A percentile compares a stretch with the other conserved stretches of the same genome.
Evolutionary conservation across 345 rosid species (phyloP).

Genomic region (thale cress (Arabidopsis thaliana)): TAIR10.1 NC_003070.9:19118501-19119000

Average conservation of each 20-base stretch:
- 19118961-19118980: slow-evolving; percentile 51
- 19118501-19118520: slow-evolving; percentile 85
- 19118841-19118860: slow-evolving; percentile 55
- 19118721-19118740: slow-evolving; percentile 36
- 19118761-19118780: background rate
- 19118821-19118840: slow-evolving; percentile 4
- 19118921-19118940: slow-evolving; percentile 76
- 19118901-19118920: slow-evolving; percentile 92
- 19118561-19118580: slow-evolving; percentile 69
- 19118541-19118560: slow-evolving; percentile 97
- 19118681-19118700: slow-evolving; percentile 12
- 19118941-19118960: slow-evolving; percentile 38
- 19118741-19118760: slow-evolving; percentile 38
- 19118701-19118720: background rate
- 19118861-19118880: slow-evolving; percentile 98
- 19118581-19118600: slow-evolving; percentile 64
- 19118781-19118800: slow-evolving; percentile 7
- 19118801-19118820: background rate
- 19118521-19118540: slow-evolving; percentile 60
- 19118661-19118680: slow-evolving; percentile 23
- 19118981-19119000: slow-evolving; percentile 71
- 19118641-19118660: slow-evolving; percentile 72
- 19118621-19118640: slow-evolving; percentile 94
- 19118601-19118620: slow-evolving; percentile 58
- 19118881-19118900: slow-evolving; percentile 79